Evolutionary conservation across 1,284 basidiomycete genomes (phyloP).

Genomic region (Fomitopsis palustris): DNA sequence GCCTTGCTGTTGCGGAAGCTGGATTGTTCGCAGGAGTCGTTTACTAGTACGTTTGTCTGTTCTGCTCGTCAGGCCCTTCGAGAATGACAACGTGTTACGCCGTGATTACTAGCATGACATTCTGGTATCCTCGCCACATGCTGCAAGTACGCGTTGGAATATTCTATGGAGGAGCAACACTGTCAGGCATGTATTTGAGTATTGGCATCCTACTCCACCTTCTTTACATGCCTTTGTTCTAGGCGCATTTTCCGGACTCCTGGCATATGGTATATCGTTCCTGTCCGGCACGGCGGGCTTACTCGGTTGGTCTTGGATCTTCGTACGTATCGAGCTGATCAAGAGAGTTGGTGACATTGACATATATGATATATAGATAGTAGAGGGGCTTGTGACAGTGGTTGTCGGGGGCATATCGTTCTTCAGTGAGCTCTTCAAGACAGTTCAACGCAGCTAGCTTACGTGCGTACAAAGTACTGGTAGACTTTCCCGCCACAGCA

Average conservation of each 20-base stretch:
- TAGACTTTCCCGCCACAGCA: slow-evolving; percentile 57
- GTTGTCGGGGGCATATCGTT: slow-evolving; percentile 41
- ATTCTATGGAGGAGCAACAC: slow-evolving; percentile 34
- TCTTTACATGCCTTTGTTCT: background rate
- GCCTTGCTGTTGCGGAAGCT: slow-evolving; percentile 64
- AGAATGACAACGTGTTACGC: background rate
- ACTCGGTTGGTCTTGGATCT: slow-evolving; percentile 43
- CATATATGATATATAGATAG: slow-evolving; percentile 31
- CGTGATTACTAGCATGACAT: slow-evolving; percentile 21
- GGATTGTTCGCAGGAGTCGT: slow-evolving; percentile 69
- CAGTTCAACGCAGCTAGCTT: background rate
- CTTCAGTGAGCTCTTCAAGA: slow-evolving; percentile 31
- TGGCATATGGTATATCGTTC: slow-evolving; percentile 40
- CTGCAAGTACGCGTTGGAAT: slow-evolving; percentile 31
- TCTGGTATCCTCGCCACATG: slow-evolving; percentile 35
- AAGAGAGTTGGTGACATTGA: background rate
- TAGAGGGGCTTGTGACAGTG: slow-evolving; percentile 53
- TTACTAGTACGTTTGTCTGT: slow-evolving; percentile 42
- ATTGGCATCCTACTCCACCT: too few relatives aligned
- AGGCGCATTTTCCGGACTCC: slow-evolving; percentile 35
- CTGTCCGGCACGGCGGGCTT: slow-evolving; percentile 39
- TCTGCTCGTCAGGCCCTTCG: background rate
- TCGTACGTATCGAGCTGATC: slow-evolving; percentile 27
- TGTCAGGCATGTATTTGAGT: slow-evolving; percentile 13
- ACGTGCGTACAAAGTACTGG: slow-evolving; percentile 35